Percentiles rank a stretch among this genome's conserved stretches.
phyloP scores from a whole-genome alignment of 1,139 yeast species.

The Arxiozyma heterogenica region DNA sequence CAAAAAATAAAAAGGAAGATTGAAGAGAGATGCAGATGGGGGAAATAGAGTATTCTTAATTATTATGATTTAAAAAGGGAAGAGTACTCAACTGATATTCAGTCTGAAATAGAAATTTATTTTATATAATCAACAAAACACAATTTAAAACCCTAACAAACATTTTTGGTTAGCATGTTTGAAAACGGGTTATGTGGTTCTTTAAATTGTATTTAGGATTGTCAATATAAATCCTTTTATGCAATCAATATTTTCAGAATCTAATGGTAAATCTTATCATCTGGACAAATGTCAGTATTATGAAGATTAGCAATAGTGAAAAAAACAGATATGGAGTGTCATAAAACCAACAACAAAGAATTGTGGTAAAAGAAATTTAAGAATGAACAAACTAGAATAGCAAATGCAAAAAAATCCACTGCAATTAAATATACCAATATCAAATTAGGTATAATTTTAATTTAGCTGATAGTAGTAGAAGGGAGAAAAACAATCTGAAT shows the following conservation, averaged over 20 bases:
- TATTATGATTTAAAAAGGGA: not conserved
- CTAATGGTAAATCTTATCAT: too few relatives aligned
- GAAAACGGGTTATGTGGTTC: not conserved
- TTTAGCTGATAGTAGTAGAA: not conserved
- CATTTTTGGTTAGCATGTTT: too few relatives aligned
- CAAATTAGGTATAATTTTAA: too few relatives aligned
- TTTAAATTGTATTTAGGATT: not conserved
- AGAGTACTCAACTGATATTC: not conserved
- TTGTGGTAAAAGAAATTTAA: not conserved
- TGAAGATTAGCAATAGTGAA: not conserved
- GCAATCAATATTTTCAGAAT: not conserved
- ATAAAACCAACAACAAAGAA: not conserved
- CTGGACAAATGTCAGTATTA: not conserved
- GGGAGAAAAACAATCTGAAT: not conserved
- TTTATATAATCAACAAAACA: not conserved
- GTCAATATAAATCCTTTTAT: not conserved
- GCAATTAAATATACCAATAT: not conserved
- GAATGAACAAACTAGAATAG: not conserved
- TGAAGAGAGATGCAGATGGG: not conserved
- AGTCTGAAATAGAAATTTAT: too few relatives aligned
- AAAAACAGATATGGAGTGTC: too few relatives aligned
- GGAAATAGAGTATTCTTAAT: not conserved
- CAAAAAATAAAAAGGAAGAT: not conserved
- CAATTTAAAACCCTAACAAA: not conserved
- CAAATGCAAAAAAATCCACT: not conserved